Evolutionary conservation across 169 alveolate species (phyloP).

Genomic region (Cyclospora cayetanensis): DNA sequence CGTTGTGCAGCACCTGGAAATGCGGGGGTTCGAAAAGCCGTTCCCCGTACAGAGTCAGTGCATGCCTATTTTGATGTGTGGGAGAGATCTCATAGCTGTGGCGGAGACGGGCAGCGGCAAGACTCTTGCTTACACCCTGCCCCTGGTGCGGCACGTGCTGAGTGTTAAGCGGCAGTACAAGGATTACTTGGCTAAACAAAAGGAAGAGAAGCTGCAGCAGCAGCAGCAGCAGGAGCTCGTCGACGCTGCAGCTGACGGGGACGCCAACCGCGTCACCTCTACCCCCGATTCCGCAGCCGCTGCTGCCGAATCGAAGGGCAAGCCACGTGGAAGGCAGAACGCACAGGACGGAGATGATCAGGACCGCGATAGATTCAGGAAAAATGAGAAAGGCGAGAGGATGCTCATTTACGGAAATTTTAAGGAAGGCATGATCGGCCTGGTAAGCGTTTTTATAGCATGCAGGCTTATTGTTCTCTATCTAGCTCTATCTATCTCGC

Average conservation of each 20-base stretch:
- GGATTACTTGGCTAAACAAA: constrained; percentile 60
- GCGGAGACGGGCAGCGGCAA: constrained; percentile 99
- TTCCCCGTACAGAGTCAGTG: constrained; percentile 97
- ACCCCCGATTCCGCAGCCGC: not conserved
- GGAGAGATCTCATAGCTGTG: constrained; percentile 97
- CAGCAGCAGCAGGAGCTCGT: constrained; percentile 23
- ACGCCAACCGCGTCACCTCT: not conserved
- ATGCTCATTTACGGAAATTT: constrained; percentile 62
- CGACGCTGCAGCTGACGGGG: not conserved
- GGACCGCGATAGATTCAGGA: constrained; percentile 38
- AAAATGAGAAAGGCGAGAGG: constrained; percentile 52
- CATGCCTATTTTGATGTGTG: constrained; percentile 94
- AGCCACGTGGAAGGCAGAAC: constrained; percentile 8
- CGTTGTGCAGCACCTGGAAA: constrained; percentile 84
- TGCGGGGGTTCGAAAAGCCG: constrained; percentile 92
- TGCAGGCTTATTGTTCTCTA: constrained; percentile 72
- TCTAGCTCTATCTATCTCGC: not conserved
- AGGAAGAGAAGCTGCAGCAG: constrained; percentile 46
- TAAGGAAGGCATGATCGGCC: constrained; percentile 89
- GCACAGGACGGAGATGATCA: constrained; percentile 19
- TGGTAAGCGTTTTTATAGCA: constrained; percentile 94
- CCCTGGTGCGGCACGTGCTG: constrained; percentile 94
- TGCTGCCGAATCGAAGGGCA: constrained; percentile 12
- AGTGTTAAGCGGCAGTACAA: constrained; percentile 91
- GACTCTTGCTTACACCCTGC: constrained; percentile 98